Evolutionary conservation across 495 filamentous ascomycete genomes (phyloP), one percentile per base, ranked within the genome.

Genomic region (Trichoderma gamsii): DNA sequence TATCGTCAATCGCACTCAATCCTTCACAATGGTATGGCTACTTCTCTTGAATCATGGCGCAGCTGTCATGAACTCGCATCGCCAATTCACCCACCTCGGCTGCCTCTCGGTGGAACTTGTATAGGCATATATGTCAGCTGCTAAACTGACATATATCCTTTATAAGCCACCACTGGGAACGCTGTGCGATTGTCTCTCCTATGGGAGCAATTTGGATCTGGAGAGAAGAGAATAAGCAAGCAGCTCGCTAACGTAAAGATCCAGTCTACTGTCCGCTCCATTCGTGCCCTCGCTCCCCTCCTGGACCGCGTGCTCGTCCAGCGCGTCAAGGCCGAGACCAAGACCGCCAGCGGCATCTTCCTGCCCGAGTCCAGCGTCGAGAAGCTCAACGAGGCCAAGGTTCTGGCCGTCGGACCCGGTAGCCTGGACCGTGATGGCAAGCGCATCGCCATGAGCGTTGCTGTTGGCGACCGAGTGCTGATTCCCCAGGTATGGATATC

Each of bases 231-330:
- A 32, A 61, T 29, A 18, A 12, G 0, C 15, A 61, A 32, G 15
- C n/a, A 11, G 25, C 7, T 0, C 35, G 63, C 63, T 65, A 65
- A 65, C 32, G 8, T 29, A 41, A 41, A 46, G 3, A 13, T 13
- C 70, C 65, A 87, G 85, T 78, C 86, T 69, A 87, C 86, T 75
- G 86, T 99, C 85, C 93, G 92, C 79, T 95, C 90, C 75, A 92
- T 99, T 88, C 96, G 92, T 83, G 89, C 88, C 78, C 92, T 99
- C 75, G 90, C 89, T 52, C 95, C 95, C 68, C 94, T 99, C 73
- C 88, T 99, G 79, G 95, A 99, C 89, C 95, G 95, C 77, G 92
- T 99, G 72, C 88, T 99, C 69, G 92, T 99, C 72, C 95, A 99
- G 88, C 91, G 95, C 79, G 83, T 97, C 84, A 98, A 98, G 82